A percentile compares a stretch with the other conserved stretches of the same genome.
These are phyloP conservation scores for Chaetoceros muelleri DNA, from an alignment of 108 stramenopile species.

Conservation along the genomic window DNA sequence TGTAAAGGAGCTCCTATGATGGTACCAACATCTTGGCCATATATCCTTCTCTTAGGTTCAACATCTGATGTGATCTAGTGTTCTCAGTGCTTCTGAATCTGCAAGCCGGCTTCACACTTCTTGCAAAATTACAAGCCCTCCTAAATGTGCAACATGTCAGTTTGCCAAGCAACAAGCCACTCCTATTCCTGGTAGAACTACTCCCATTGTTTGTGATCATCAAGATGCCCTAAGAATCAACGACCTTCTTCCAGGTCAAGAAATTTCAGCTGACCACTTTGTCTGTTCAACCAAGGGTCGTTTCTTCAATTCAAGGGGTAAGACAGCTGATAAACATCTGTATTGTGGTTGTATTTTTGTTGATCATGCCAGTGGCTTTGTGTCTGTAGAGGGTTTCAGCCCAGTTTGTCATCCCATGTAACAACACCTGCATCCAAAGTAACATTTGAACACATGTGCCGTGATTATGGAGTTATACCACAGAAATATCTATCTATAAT, in stretches of 20 bases:
- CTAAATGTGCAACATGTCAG: constrained; percentile 10
- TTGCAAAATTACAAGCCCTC: too few species aligned
- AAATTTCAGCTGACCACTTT: neutral
- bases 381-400: constrained; percentile 22
- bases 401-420: constrained; percentile 11
- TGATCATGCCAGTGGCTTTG: constrained; percentile 25
- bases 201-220: neutral
- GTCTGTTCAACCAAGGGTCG: neutral
- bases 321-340: neutral
- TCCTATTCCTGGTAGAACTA: neutral
- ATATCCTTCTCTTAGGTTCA: too few species aligned
- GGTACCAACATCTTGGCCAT: too few species aligned
- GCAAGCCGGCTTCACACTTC: too few species aligned
- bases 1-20: too few species aligned
- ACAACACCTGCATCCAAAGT: constrained; percentile 15
- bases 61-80: too few species aligned
- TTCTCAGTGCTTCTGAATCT: too few species aligned
- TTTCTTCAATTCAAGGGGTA: neutral
- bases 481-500: constrained; percentile 13
- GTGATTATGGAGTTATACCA: constrained; percentile 5
- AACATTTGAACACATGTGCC: constrained; percentile 8
- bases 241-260: constrained; percentile 18
- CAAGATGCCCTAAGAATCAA: constrained; percentile 6
- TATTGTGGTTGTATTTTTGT: constrained; percentile 29
- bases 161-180: constrained; percentile 14